Conservation (phyloP, 768 basidiomycete genomes). For the Tephrocybe sp. region DNA sequence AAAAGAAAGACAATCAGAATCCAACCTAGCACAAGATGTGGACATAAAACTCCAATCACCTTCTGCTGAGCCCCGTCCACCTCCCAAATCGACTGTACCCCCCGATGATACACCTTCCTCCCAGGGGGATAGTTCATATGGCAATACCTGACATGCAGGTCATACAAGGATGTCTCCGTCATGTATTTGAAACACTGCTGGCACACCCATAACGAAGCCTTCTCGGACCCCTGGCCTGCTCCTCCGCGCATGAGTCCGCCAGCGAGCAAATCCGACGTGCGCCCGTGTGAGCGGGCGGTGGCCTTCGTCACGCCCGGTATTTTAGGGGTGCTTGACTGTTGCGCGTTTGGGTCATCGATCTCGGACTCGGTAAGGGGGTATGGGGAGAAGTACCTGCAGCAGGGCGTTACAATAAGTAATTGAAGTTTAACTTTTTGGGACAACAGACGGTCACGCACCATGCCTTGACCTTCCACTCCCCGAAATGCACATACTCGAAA, state of each 20-base stretch:
- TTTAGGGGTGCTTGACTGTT: constrained; percentile 26
- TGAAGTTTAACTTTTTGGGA: background rate
- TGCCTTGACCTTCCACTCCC: constrained; percentile 82
- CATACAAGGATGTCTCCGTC: constrained; percentile 69
- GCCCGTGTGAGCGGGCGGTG: constrained; percentile 58
- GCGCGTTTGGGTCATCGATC: constrained; percentile 39
- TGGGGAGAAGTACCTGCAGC: constrained; percentile 85
- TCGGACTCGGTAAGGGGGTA: constrained; percentile 79
- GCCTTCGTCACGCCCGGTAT: constrained; percentile 50
- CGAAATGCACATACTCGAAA: constrained; percentile 85
- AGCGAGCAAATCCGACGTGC: constrained; percentile 71
- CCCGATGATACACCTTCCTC: constrained; percentile 84
- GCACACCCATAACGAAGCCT: constrained; percentile 74
- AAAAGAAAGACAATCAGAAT: background rate
- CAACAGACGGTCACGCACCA: constrained; percentile 50
- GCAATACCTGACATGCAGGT: constrained; percentile 67
- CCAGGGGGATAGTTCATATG: constrained; percentile 76
- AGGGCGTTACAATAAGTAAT: no score
- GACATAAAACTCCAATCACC: constrained; percentile 38
- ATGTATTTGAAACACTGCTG: constrained; percentile 98
- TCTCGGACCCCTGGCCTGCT: constrained; percentile 35
- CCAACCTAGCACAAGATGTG: background rate
- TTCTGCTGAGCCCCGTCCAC: constrained; percentile 88
- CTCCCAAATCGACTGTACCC: constrained; percentile 91
- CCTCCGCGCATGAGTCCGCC: constrained; percentile 49